These are phyloP conservation scores for Pelargonium australe DNA, from an alignment of 441 rosid genomes.

Conservation along the genomic window DNA sequence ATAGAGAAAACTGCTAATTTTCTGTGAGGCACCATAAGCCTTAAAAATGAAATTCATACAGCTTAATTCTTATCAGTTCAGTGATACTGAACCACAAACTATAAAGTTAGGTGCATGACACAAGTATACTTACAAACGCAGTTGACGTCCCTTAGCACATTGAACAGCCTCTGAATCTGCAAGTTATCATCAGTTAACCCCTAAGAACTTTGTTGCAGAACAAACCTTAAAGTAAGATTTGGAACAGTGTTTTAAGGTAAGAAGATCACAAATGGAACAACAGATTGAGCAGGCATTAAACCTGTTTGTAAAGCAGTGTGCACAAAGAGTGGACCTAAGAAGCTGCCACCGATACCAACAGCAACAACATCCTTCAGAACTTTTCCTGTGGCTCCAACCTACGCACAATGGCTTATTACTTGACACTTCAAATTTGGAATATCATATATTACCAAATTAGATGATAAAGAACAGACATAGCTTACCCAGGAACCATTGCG, in stretches of 20 bases:
- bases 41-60: neutral
- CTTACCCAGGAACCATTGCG: slow-evolving; percentile 93
- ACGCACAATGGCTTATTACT: slow-evolving; percentile 25
- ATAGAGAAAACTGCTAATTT: too few species aligned
- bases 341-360: slow-evolving; percentile 95
- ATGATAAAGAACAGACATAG: slow-evolving; percentile 12
- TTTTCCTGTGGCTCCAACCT: slow-evolving; percentile 96
- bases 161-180: slow-evolving; percentile 74
- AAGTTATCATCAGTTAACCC: slow-evolving; percentile 23
- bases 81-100: slow-evolving; percentile 2
- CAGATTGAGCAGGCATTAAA: slow-evolving; percentile 19
- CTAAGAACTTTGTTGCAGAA: slow-evolving; percentile 10
- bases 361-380: slow-evolving; percentile 74
- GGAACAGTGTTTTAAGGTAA: slow-evolving; percentile 9
- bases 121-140: slow-evolving; percentile 64
- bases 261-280: neutral
- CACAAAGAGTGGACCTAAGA: slow-evolving; percentile 87
- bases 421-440: slow-evolving; percentile 15
- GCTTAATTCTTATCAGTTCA: neutral
- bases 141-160: slow-evolving; percentile 68
- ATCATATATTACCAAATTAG: slow-evolving; percentile 9
- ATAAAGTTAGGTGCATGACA: too few species aligned
- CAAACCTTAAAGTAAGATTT: slow-evolving; percentile 12
- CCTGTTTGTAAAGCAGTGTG: slow-evolving; percentile 97
- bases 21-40: neutral